Percentiles rank a stretch among this genome's conserved stretches.
phyloP scores from a whole-genome alignment of 148 eudicot species.

The Polygonum aviculare region DNA sequence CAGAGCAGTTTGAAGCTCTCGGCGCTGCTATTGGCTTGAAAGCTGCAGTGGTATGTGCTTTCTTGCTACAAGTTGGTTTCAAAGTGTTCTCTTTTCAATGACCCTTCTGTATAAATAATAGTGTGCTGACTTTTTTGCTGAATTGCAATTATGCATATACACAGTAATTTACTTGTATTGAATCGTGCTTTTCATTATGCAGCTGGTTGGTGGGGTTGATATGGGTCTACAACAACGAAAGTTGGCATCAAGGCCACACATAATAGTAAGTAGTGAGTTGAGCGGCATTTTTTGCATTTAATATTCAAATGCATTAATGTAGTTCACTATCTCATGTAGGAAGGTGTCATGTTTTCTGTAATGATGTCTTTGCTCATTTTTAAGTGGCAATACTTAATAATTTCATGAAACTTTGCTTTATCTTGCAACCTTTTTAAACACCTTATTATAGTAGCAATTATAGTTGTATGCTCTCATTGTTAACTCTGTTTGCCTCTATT shows the following conservation, averaged over 20 bases:
- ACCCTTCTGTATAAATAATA: neutral
- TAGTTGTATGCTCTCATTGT: neutral
- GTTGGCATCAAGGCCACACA: conserved; percentile 56
- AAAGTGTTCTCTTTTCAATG: neutral
- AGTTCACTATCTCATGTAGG: neutral
- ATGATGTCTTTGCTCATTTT: neutral
- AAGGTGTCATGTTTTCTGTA: neutral
- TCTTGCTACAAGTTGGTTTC: neutral
- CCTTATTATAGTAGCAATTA: neutral
- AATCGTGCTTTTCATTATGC: conserved; percentile 11
- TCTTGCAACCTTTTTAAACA: neutral
- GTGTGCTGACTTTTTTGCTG: neutral
- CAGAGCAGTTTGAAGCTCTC: conserved; percentile 91
- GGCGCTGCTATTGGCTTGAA: conserved; percentile 70
- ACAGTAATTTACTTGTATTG: neutral
- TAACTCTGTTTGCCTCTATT: neutral
- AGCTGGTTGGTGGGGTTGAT: conserved; percentile 78
- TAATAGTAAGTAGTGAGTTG: conserved; percentile 38
- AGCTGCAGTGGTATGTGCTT: conserved; percentile 60
- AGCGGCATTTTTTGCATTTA: neutral
- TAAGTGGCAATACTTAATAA: neutral
- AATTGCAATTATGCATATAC: neutral
- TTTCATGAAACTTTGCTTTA: neutral
- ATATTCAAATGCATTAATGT: neutral
- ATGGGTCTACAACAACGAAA: conserved; percentile 40